Conservation (phyloP, 495 filamentous ascomycete species). For the Penicillium roqueforti region DNA sequence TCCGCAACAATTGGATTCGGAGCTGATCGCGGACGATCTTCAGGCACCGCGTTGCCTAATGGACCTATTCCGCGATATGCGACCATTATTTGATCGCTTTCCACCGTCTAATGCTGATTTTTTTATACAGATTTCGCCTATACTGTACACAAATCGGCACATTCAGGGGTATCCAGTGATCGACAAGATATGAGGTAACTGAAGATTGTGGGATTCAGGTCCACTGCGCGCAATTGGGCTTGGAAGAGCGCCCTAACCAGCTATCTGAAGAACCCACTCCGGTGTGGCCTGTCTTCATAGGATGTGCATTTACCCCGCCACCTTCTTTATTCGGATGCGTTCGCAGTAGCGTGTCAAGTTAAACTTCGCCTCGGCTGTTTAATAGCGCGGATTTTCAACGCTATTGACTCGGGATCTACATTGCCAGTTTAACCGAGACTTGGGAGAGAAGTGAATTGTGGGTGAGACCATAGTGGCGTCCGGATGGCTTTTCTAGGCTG, state of each 20-base stretch:
- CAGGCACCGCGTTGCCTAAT: background rate
- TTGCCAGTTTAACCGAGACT: background rate
- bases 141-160: no score
- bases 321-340: background rate
- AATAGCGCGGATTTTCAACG: background rate
- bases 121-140: background rate
- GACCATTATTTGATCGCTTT: background rate
- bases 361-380: background rate
- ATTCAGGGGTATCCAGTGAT: background rate
- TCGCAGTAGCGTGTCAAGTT: background rate
- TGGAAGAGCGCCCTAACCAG: background rate
- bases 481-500: background rate
- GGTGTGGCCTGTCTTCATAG: background rate
- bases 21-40: background rate
- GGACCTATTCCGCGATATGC: background rate
- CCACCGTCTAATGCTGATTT: background rate
- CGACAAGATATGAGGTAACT: background rate
- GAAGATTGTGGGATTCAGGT: background rate
- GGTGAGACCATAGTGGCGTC: background rate
- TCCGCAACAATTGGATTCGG: background rate
- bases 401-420: slow-evolving; percentile 2
- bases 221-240: background rate
- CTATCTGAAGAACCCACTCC: background rate
- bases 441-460: background rate
- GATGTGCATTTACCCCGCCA: background rate